These are phyloP conservation scores for Lactuca sativa DNA, from an alignment of 129 eudicot genomes.

Conservation along the genomic window DNA sequence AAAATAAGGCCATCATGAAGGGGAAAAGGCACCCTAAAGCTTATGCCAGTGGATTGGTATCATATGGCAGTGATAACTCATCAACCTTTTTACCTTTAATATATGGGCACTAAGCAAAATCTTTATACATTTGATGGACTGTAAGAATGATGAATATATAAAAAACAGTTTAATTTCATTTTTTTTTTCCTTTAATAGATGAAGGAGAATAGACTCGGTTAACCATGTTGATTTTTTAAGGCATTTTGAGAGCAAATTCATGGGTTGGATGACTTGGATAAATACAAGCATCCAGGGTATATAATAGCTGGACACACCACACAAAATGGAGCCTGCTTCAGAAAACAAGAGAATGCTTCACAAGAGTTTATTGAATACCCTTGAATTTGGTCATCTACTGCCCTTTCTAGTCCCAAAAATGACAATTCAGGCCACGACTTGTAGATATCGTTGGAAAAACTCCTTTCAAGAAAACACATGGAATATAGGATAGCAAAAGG, in stretches of 20 bases:
- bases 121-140: too few relatives aligned
- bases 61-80: too few relatives aligned
- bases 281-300: constrained; percentile 28
- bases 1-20: too few relatives aligned
- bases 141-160: too few relatives aligned
- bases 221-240: constrained; percentile 38
- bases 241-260: constrained; percentile 56
- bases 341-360: constrained; percentile 47
- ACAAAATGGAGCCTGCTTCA: constrained; percentile 57
- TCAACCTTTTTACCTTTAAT: too few relatives aligned
- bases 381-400: constrained; percentile 14
- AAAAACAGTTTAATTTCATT: too few relatives aligned
- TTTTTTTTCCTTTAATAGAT: constrained; percentile 37
- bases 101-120: too few relatives aligned
- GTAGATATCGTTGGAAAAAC: constrained; percentile 36
- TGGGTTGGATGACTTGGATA: constrained; percentile 42
- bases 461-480: constrained; percentile 55
- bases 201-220: constrained; percentile 60
- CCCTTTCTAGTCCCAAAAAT: constrained; percentile 35
- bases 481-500: constrained; percentile 48
- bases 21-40: too few relatives aligned
- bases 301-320: constrained; percentile 20
- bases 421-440: constrained; percentile 69
- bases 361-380: too few relatives aligned
- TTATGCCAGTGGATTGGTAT: too few relatives aligned